Evolutionary conservation across 1,284 basidiomycete species (phyloP), one percentile per base, ranked within the genome.

Genomic region (Wolfiporia cocos): DNA sequence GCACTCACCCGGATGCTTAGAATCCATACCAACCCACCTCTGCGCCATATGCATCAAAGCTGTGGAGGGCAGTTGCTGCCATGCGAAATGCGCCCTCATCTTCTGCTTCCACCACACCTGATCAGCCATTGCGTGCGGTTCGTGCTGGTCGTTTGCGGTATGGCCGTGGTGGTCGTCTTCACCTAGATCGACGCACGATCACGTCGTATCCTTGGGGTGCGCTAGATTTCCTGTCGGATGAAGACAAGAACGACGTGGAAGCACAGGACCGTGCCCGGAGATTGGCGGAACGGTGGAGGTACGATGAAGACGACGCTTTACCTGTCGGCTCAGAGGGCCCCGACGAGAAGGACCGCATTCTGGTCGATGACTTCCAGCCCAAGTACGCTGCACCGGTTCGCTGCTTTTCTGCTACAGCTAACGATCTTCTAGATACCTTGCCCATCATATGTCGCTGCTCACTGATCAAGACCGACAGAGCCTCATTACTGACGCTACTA

Each of bases 101-200:
- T 41, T 38, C 54, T 23, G 44, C 58, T 32, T 52, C 63, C 33
- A 54, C 65, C n/a, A 56, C 58, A 17, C 55, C 61, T 34, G 54
- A 64, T 7, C 54, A 64, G 15, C 51, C 56, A 22, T 49, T 62
- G 48, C 63, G 50, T 34, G 48, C 44, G n/a, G 54, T 68, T 42
- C 71, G 71, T 41, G 66, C 86, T 10, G 75, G 90, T 46, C 85
- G 92, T 44, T 57, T 86, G 37, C 82, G 92, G 9, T 61, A 75
- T 44, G 92, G 90, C 5, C 86, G 92, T 47, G 89, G 87, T 34
- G 92, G 93, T 3, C 75, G 88, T 22, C 61, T 83, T n/a, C 67
- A 81, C 48, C 55, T 96, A 5, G 93, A 96, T 63, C 76, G 92
- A 34, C 76, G 84, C n/a, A 24, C 49, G 12, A 36, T 48, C 37